Evolutionary conservation across 345 rosid species (phyloP).

Genomic region (Sapria himalayana): DNA sequence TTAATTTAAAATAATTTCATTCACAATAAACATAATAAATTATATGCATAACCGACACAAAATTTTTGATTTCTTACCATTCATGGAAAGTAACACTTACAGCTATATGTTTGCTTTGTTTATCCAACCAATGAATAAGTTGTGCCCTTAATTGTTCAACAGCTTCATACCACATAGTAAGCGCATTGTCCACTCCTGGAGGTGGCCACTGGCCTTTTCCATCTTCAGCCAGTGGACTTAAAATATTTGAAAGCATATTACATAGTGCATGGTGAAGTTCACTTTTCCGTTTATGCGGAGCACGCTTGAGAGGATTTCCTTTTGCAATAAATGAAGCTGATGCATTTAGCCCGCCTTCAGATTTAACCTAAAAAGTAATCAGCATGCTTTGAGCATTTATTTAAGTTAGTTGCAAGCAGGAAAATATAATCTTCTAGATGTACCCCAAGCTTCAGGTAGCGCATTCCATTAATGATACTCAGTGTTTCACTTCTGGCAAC

Average conservation of each 20-base stretch:
- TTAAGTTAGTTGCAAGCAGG: too few species aligned
- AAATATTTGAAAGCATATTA: slow-evolving; percentile 88
- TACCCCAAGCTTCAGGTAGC: slow-evolving; percentile 95
- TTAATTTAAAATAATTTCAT: too few species aligned
- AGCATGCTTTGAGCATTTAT: too few species aligned
- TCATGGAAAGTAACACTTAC: too few species aligned
- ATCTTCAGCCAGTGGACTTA: slow-evolving; percentile 88
- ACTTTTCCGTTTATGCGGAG: slow-evolving; percentile 81
- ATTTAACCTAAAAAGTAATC: slow-evolving; percentile 50
- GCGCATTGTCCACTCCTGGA: slow-evolving; percentile 73
- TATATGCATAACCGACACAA: too few species aligned
- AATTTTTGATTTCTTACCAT: too few species aligned
- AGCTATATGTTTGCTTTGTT: slow-evolving; percentile 90
- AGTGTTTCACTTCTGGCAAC: slow-evolving; percentile 84
- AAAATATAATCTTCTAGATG: slow-evolving; percentile 12
- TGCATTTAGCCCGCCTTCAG: slow-evolving; percentile 95
- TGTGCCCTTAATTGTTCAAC: slow-evolving; percentile 73
- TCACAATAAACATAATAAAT: too few species aligned
- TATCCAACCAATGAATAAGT: slow-evolving; percentile 93
- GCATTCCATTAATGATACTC: slow-evolving; percentile 94
- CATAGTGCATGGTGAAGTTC: slow-evolving; percentile 94
- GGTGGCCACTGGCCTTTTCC: slow-evolving; percentile 99
- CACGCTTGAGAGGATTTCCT: slow-evolving; percentile 86
- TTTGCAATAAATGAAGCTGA: slow-evolving; percentile 96
- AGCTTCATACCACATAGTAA: slow-evolving; percentile 88